phyloP scores from a whole-genome alignment of 805 yeast species.

The Nakazawaea ishiwadae region DNA sequence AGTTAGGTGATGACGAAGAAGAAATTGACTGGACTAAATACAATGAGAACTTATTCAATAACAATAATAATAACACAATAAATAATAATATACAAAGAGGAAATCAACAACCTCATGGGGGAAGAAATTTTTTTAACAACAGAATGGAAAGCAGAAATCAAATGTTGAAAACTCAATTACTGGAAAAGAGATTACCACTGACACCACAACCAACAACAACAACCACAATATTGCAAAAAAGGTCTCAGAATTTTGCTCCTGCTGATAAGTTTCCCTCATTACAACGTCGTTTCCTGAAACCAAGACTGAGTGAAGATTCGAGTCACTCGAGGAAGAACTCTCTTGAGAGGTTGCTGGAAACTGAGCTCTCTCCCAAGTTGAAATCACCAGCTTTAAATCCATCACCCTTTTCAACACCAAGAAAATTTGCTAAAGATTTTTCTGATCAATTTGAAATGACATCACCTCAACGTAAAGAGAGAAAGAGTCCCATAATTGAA shows the following conservation, averaged over 20 bases:
- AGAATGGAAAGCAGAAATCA: not conserved
- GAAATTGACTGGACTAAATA: slow-evolving; percentile 9
- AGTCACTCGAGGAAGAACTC: too few relatives aligned
- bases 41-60: not conserved
- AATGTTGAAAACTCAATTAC: not conserved
- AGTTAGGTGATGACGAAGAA: slow-evolving; percentile 25
- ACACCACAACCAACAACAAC: not conserved
- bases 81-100: not conserved
- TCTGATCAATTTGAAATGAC: slow-evolving; percentile 9
- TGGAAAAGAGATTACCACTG: slow-evolving; percentile 4
- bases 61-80: not conserved
- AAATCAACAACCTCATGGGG: slow-evolving; percentile 14
- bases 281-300: slow-evolving; percentile 20
- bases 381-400: not conserved
- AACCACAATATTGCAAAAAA: not conserved
- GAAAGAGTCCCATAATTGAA: slow-evolving; percentile 10
- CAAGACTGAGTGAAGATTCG: slow-evolving; percentile 10
- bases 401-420: slow-evolving; percentile 3
- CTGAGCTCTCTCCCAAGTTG: not conserved
- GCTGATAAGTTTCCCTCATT: slow-evolving; percentile 27
- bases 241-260: slow-evolving; percentile 18
- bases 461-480: slow-evolving; percentile 9
- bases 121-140: not conserved
- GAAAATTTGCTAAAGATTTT: slow-evolving; percentile 11
- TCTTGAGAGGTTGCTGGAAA: not conserved